Evolutionary conservation across 306 rosid genomes (phyloP).

Genomic region (Rosa persica): DNA sequence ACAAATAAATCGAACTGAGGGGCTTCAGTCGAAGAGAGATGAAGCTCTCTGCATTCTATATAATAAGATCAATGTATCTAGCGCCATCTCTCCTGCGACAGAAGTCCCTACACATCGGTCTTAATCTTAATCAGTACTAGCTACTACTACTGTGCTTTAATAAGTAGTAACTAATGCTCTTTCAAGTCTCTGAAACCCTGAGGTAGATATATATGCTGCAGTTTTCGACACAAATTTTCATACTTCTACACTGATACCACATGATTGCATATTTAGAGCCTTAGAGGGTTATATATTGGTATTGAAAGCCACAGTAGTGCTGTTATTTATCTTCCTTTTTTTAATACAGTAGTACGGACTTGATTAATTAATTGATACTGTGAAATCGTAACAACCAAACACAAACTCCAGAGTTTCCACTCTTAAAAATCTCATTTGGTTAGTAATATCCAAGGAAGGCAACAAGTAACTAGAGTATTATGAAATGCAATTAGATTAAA

Average conservation of each 20-base stretch:
- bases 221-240: no score
- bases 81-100: slow-evolving; percentile 39
- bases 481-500: neutral
- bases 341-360: neutral
- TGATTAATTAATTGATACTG: neutral
- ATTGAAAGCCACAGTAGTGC: neutral
- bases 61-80: neutral
- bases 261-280: no score
- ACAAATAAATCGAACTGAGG: slow-evolving; percentile 27
- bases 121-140: neutral
- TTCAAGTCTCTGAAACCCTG: neutral
- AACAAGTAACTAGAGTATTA: neutral
- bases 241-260: no score
- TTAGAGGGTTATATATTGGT: no score
- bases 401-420: neutral
- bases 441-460: slow-evolving; percentile 4
- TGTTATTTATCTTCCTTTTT: neutral
- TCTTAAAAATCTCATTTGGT: neutral
- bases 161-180: neutral
- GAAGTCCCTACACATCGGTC: slow-evolving; percentile 16
- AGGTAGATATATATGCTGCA: neutral
- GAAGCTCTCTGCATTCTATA: slow-evolving; percentile 12
- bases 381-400: neutral
- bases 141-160: neutral
- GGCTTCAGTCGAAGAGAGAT: slow-evolving; percentile 55